A percentile compares a stretch with the other conserved stretches of the same genome.
Evolutionary conservation across 805 yeast genomes (phyloP).

Genomic region (Priceomyces fermenticarens): DNA sequence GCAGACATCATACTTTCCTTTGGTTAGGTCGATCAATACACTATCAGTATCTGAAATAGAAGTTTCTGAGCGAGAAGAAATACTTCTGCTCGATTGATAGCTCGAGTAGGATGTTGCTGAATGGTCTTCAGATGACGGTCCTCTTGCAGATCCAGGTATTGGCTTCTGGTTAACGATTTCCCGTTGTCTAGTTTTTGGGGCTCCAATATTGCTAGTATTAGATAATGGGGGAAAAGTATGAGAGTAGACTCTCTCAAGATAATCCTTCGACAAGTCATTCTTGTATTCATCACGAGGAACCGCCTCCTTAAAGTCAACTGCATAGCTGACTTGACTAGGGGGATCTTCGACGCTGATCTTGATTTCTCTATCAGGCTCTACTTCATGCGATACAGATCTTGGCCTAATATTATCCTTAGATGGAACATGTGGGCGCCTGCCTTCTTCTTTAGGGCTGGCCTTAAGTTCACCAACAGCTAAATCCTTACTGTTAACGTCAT

Average conservation of each 20-base stretch:
- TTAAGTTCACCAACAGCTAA: no score
- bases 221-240: not conserved
- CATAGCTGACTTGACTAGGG: slow-evolving; percentile 33
- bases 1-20: slow-evolving; percentile 37
- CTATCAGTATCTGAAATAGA: slow-evolving; percentile 34
- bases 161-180: not conserved
- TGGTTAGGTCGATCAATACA: slow-evolving; percentile 40
- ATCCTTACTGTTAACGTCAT: not conserved
- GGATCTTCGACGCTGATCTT: slow-evolving; percentile 36
- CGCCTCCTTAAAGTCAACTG: slow-evolving; percentile 40
- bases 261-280: not conserved
- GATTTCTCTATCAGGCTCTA: slow-evolving; percentile 4
- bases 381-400: no score
- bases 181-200: not conserved
- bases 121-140: slow-evolving; percentile 1
- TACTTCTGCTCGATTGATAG: slow-evolving; percentile 26
- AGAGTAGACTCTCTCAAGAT: not conserved
- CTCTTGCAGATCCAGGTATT: not conserved
- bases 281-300: not conserved
- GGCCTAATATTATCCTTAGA: no score
- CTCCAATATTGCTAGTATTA: not conserved
- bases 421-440: slow-evolving; percentile 1
- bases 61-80: slow-evolving; percentile 21
- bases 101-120: slow-evolving; percentile 17
- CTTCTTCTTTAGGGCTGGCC: not conserved